phyloP scores from a whole-genome alignment of 495 filamentous ascomycete species.

The Endocarpon pusillum region DNA sequence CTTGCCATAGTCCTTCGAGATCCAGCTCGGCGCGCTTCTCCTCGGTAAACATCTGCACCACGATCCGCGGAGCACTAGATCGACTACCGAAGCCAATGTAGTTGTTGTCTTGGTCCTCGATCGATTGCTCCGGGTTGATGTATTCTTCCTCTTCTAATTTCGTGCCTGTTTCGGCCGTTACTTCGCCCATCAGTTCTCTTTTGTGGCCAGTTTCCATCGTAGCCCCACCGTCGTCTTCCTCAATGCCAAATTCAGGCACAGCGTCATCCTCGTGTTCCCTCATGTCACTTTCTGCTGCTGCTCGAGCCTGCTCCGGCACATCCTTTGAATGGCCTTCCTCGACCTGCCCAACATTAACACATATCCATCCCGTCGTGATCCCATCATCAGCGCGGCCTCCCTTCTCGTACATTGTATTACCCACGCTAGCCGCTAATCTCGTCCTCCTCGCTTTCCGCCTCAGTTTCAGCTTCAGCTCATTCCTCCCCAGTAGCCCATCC shows the following conservation, averaged over 20 bases:
- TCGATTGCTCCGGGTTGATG: too few relatives aligned
- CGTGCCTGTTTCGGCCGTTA: slow-evolving; percentile 17
- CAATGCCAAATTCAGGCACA: slow-evolving; percentile 4
- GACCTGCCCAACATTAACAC: slow-evolving; percentile 69
- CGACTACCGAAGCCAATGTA: slow-evolving; percentile 62
- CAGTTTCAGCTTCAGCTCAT: slow-evolving; percentile 78
- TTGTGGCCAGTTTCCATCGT: too few relatives aligned
- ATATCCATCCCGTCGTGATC: slow-evolving; percentile 85
- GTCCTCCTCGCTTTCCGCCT: slow-evolving; percentile 62
- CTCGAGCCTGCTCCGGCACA: too few relatives aligned
- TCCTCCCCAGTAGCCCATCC: slow-evolving; percentile 76
- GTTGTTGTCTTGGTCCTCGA: too few relatives aligned
- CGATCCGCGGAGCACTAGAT: slow-evolving; percentile 41
- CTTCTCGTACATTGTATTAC: slow-evolving; percentile 27
- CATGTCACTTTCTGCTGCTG: too few relatives aligned
- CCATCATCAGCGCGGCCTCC: slow-evolving; percentile 47
- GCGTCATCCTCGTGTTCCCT: slow-evolving; percentile 24
- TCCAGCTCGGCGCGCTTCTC: slow-evolving; percentile 68
- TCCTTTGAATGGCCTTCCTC: too few relatives aligned
- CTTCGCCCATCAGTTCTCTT: too few relatives aligned
- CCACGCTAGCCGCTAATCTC: slow-evolving; percentile 48
- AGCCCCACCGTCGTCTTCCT: slow-evolving; percentile 16
- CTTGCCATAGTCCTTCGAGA: slow-evolving; percentile 65
- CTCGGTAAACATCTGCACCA: slow-evolving; percentile 83
- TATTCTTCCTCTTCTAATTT: too few relatives aligned